Conservation (phyloP, 1,284 basidiomycete genomes). For the Ganoderma boninense region DNA sequence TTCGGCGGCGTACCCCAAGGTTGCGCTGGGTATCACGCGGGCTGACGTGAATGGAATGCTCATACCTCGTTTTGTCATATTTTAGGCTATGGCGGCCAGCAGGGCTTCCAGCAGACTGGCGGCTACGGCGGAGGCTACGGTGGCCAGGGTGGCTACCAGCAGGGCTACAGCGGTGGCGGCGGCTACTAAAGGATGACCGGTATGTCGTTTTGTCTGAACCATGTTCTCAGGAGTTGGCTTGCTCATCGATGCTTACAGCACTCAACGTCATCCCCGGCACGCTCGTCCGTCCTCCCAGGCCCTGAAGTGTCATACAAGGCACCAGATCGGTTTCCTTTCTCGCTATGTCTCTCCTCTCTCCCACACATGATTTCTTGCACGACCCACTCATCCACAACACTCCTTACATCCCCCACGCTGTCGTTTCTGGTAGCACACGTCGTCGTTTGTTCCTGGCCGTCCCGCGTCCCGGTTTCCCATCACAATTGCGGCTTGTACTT, state of each 20-base stretch:
- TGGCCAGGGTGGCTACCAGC: conserved; percentile 29
- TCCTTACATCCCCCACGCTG: conserved; percentile 41
- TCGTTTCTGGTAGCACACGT: conserved; percentile 49
- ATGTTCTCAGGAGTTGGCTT: background rate
- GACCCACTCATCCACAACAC: conserved; percentile 49
- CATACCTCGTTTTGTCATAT: background rate
- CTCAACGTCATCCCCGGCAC: background rate
- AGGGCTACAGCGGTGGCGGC: conserved; percentile 33
- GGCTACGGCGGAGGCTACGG: conserved; percentile 30
- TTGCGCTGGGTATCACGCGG: conserved; percentile 11
- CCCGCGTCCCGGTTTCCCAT: conserved; percentile 44
- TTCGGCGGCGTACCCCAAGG: conserved; percentile 11
- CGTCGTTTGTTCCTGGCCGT: conserved; percentile 47
- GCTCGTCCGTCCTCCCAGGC: background rate
- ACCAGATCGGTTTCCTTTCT: background rate
- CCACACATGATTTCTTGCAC: conserved; percentile 34
- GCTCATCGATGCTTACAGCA: background rate
- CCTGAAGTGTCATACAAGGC: background rate
- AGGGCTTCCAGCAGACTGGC: conserved; percentile 35
- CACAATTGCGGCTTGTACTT: conserved; percentile 54
- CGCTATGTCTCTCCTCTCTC: conserved; percentile 26
- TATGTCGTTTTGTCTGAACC: conserved; percentile 9
- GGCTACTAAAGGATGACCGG: conserved; percentile 31
- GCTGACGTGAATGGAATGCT: background rate
- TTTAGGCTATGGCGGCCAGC: conserved; percentile 27